Conservation (phyloP, 2,329 filamentous ascomycete genomes). For the Chrysoporthe deuterocubensis region DNA sequence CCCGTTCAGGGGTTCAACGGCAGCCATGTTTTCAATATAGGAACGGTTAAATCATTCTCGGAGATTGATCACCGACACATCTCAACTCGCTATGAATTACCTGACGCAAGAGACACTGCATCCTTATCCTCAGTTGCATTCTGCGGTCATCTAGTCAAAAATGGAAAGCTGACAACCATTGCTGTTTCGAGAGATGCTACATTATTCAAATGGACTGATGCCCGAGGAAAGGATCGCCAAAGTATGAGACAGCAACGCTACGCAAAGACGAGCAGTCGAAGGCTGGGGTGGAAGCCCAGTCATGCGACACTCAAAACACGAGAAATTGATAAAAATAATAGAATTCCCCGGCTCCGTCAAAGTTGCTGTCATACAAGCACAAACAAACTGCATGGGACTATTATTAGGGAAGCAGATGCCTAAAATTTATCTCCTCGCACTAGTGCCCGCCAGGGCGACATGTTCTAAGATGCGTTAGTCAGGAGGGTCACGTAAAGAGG, state of each 20-base stretch:
- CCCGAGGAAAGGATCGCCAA: no score
- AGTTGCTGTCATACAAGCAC: background rate
- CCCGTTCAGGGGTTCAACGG: background rate
- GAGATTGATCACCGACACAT: slow-evolving; percentile 20
- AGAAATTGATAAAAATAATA: background rate
- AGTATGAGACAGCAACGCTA: no score
- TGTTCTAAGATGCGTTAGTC: slow-evolving; percentile 3
- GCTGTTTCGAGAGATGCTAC: no score
- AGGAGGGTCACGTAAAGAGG: slow-evolving; percentile 16
- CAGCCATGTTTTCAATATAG: slow-evolving; percentile 10
- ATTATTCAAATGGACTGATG: no score
- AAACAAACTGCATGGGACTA: background rate
- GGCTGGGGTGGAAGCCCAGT: no score
- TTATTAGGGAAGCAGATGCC: background rate
- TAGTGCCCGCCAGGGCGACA: background rate
- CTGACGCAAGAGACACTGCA: background rate
- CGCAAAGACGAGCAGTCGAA: no score
- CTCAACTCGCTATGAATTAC: background rate
- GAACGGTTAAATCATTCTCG: slow-evolving; percentile 21
- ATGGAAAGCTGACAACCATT: no score
- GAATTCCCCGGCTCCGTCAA: background rate
- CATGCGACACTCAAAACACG: background rate
- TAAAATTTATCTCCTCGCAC: background rate
- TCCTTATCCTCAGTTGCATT: no score
- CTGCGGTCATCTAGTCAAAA: no score